Evolutionary conservation across 139 green algal species (phyloP), one percentile per base, ranked within the genome.

Genomic region (Pycnococcus provasolii): DNA sequence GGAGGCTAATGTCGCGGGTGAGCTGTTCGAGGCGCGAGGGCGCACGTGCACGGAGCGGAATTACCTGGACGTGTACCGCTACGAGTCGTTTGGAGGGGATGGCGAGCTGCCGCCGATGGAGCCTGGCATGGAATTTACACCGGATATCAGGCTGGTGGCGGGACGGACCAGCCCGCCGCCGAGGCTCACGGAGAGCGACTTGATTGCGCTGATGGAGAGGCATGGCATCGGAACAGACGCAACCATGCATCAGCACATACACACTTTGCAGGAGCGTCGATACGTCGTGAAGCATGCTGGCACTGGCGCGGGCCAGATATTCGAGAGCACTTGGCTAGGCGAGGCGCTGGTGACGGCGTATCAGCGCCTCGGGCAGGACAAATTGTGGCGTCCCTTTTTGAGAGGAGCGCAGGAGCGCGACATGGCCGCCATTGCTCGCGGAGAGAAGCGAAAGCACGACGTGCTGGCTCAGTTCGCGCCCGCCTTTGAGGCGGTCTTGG

Each of bases 141-240:
- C 92, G 11, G 75, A 89, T 64, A 78, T 96, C 51, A 41, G 76
- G 15, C 82, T 96, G 37, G 73, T 81, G 52, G 55, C 91, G 74
- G 83, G 90, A 11, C 53, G 6, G n/a, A 99, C 92, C 0, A 66
- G 87, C 66, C 85, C 93, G 13, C 88, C 93, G 1, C 75, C 80
- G 0, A 71, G 84, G 2, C 79, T 99, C 47, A 78, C 74, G 3
- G 93, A 99, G 78, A 69, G 82, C 1, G 91, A 98, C 68, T 79
- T 99, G 3, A 88, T 98, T 6, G 58, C 77, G 9, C 75, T 82
- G 5, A 99, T 99, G 93, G 93, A 99, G 66, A 63, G 71, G 40
- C 64, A 95, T 66, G 89, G 90, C 62, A 99, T 99, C 64, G 93
- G 93, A 39, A 99, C 93, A 2, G 93, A 99, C 73, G 93, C 93